Base-by-base conservation (phyloP, 192 early-diverging fungal genomes). In the Radiomyces spectabilis region DNA sequence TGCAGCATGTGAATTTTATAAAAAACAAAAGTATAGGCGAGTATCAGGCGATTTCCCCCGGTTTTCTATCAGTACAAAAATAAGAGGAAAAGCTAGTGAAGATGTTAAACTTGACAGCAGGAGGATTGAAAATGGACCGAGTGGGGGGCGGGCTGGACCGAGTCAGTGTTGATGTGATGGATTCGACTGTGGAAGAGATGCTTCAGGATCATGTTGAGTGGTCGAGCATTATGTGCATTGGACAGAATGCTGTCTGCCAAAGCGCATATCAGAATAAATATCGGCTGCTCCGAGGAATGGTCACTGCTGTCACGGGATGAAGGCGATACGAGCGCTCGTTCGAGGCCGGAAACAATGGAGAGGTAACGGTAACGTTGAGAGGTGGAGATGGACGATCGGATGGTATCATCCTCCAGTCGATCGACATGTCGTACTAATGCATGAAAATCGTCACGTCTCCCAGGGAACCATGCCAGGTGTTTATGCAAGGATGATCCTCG, bases 261-360 rank as follows among this genome's bases (percentile, higher is more conserved):
- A 16, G 12, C 39, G 27, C 50, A 52, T 9, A 52, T 38, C 35
- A 39, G 19, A 15, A 52, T 26, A 52, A 52, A 52, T 10, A 52
- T 52, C 2, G 7, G 15, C 16, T 35, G 35, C 10, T 52, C 50
- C 10, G 39, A n/a, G n/a, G n/a, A n/a, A n/a, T n/a, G 21, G 4
- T 21, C 34, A 25, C 15, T 21, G 12, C n/a, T n/a, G 3, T 38
- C 33, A 2, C 10, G 21, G 8, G 34, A 12, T 25, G 15, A 25
- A 38, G 34, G 34, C 19, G 34, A 37, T 8, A 52, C 34, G 15
- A 52, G 27, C 2, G 33, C 1, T 38, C 16, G 34, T 39, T 52
- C 50, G 12, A 52, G 18, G 1, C 21, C n/a, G n/a, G n/a, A n/a
- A n/a, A n/a, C n/a, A n/a, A n/a, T n/a, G n/a, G n/a, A n/a, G n/a